Evolutionary conservation across 805 yeast genomes (phyloP).

Genomic region (Scheffersomyces coipomensis): DNA sequence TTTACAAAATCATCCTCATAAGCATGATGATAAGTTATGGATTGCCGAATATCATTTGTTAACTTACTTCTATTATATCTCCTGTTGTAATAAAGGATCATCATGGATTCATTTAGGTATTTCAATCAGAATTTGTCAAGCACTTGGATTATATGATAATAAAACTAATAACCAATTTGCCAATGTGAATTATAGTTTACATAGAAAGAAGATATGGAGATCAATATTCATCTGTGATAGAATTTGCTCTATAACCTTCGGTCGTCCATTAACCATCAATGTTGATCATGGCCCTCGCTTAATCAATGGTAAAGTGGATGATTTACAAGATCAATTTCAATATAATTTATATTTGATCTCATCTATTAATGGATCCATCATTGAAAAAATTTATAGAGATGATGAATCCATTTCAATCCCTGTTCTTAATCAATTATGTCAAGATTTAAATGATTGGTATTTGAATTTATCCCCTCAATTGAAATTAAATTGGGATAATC

Average conservation of each 20-base stretch:
- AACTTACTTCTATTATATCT: conserved; percentile 37
- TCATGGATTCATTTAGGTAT: conserved; percentile 44
- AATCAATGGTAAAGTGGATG: conserved; percentile 32
- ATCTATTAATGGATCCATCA: background rate
- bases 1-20: conserved; percentile 17
- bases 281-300: no score
- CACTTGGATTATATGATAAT: conserved; percentile 38
- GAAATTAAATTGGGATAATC: background rate
- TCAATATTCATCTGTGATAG: conserved; percentile 33
- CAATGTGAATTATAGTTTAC: conserved; percentile 19
- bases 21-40: conserved; percentile 42
- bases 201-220: conserved; percentile 33
- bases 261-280: conserved; percentile 32
- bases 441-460: background rate
- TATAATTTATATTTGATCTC: conserved; percentile 3
- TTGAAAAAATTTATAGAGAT: background rate
- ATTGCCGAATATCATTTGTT: conserved; percentile 38
- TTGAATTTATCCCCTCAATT: background rate
- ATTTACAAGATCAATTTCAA: conserved; percentile 7
- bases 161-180: conserved; percentile 32
- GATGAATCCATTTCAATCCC: conserved; percentile 7
- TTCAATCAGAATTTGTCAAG: conserved; percentile 39
- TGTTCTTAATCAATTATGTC: conserved; percentile 8
- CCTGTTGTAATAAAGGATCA: conserved; percentile 34
- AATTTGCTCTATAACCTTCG: conserved; percentile 30